Conservation (phyloP, 768 basidiomycete species). For the Agaricus subrufescens region DNA sequence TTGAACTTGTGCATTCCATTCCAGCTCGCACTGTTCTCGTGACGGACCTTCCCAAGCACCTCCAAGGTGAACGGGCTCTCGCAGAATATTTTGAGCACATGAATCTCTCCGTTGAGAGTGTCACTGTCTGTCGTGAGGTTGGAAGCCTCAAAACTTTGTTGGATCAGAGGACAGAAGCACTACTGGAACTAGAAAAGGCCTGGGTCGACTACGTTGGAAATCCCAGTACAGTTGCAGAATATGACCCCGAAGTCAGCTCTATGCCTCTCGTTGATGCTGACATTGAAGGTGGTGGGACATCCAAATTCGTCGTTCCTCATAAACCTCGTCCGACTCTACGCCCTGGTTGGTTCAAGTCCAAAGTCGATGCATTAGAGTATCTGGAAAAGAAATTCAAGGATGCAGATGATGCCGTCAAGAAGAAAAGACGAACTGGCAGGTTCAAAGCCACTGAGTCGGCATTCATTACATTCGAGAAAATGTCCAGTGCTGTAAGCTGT, state of each 20-base stretch:
- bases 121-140: slow-evolving; percentile 83
- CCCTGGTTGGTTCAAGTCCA: slow-evolving; percentile 66
- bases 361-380: slow-evolving; percentile 87
- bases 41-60: slow-evolving; percentile 75
- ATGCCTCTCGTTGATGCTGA: slow-evolving; percentile 46
- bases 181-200: slow-evolving; percentile 73
- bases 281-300: slow-evolving; percentile 42
- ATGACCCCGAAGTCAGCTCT: slow-evolving; percentile 65
- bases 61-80: slow-evolving; percentile 79
- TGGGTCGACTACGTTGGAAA: slow-evolving; percentile 95
- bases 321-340: slow-evolving; percentile 73
- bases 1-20: slow-evolving; percentile 93
- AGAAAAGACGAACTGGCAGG: slow-evolving; percentile 62
- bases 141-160: slow-evolving; percentile 66
- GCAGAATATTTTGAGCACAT: slow-evolving; percentile 94
- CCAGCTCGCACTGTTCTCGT: slow-evolving; percentile 92
- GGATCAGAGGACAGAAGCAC: slow-evolving; percentile 74
- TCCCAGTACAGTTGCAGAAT: slow-evolving; percentile 79
- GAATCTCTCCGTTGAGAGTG: slow-evolving; percentile 85
- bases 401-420: slow-evolving; percentile 80
- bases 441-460: slow-evolving; percentile 82
- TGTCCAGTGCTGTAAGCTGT: slow-evolving; percentile 78
- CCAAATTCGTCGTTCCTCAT: slow-evolving; percentile 68
- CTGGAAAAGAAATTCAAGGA: slow-evolving; percentile 76
- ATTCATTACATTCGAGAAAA: slow-evolving; percentile 96